Evolutionary conservation across 768 basidiomycete species (phyloP).

Genomic region (Lactarius akahatsu): DNA sequence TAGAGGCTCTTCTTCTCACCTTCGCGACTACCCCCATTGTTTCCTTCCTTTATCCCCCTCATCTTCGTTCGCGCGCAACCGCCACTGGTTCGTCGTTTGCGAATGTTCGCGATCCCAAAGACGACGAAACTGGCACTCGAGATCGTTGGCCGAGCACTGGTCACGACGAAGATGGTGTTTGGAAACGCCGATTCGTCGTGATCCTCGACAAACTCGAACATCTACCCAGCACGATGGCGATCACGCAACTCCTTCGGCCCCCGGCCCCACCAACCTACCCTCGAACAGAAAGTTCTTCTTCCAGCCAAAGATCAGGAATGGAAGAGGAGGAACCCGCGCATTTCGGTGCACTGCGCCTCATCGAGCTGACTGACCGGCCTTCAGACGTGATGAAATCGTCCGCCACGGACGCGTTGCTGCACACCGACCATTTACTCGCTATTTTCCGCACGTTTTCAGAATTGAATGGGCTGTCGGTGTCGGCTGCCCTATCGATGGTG

Average conservation of each 20-base stretch:
- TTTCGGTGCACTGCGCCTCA: constrained; percentile 66
- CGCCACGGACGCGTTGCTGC: constrained; percentile 62
- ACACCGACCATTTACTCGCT: constrained; percentile 67
- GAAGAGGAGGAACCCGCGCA: neutral
- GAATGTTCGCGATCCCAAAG: constrained; percentile 35
- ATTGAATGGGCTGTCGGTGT: constrained; percentile 64
- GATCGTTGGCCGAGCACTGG: neutral
- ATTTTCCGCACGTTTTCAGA: constrained; percentile 78
- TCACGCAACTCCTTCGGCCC: constrained; percentile 76
- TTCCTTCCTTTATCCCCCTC: constrained; percentile 62
- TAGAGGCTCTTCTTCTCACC: constrained; percentile 79
- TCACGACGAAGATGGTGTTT: constrained; percentile 32
- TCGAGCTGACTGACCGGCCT: constrained; percentile 73
- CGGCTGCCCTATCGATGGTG: constrained; percentile 69
- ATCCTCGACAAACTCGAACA: constrained; percentile 91
- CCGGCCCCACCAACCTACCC: constrained; percentile 18
- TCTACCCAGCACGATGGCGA: constrained; percentile 83
- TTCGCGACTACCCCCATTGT: constrained; percentile 85
- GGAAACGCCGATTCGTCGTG: constrained; percentile 70
- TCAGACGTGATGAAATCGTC: constrained; percentile 67
- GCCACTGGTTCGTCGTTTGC: constrained; percentile 49
- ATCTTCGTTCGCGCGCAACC: constrained; percentile 50
- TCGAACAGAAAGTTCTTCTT: constrained; percentile 11
- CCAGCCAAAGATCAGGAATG: neutral
- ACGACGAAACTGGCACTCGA: constrained; percentile 13